Percentiles rank a stretch among this genome's conserved stretches.
Conservation (phyloP, 2,329 filamentous ascomycete species). For the Arthrobotrys megalospora region DNA sequence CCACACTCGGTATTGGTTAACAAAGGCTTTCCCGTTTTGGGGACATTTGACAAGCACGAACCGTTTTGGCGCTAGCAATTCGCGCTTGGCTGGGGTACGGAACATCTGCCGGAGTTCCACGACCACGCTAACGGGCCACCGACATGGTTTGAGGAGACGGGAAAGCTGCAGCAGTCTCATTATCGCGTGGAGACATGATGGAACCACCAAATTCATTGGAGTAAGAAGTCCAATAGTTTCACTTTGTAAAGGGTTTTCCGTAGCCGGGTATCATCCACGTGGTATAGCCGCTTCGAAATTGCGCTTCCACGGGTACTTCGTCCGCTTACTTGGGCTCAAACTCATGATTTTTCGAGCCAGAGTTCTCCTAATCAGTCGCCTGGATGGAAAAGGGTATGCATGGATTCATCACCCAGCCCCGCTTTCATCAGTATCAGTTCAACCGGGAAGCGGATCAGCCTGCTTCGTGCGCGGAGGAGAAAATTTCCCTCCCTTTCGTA, state of each 20-base stretch:
- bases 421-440: slow-evolving; percentile 23
- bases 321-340: neutral
- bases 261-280: slow-evolving; percentile 15
- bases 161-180: slow-evolving; percentile 37
- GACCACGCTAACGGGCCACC: slow-evolving; percentile 46
- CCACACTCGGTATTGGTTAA: slow-evolving; percentile 30
- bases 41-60: slow-evolving; percentile 33
- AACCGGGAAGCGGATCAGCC: slow-evolving; percentile 21
- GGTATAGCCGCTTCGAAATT: slow-evolving; percentile 33
- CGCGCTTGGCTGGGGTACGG: slow-evolving; percentile 46
- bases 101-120: slow-evolving; percentile 55
- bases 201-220: slow-evolving; percentile 4
- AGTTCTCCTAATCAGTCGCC: slow-evolving; percentile 1
- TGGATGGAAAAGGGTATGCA: slow-evolving; percentile 2
- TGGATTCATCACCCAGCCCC: slow-evolving; percentile 1
- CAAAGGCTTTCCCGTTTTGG: slow-evolving; percentile 13
- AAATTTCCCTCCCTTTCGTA: neutral
- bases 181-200: slow-evolving; percentile 28
- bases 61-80: slow-evolving; percentile 38
- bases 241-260: neutral
- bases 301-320: slow-evolving; percentile 2
- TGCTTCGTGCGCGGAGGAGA: neutral
- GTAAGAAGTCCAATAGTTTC: neutral
- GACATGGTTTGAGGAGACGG: slow-evolving; percentile 28
- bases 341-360: neutral